These are phyloP conservation scores for Mycoemilia scoparia DNA, from an alignment of 192 early-diverging fungal genomes.

Conservation along the genomic window DNA sequence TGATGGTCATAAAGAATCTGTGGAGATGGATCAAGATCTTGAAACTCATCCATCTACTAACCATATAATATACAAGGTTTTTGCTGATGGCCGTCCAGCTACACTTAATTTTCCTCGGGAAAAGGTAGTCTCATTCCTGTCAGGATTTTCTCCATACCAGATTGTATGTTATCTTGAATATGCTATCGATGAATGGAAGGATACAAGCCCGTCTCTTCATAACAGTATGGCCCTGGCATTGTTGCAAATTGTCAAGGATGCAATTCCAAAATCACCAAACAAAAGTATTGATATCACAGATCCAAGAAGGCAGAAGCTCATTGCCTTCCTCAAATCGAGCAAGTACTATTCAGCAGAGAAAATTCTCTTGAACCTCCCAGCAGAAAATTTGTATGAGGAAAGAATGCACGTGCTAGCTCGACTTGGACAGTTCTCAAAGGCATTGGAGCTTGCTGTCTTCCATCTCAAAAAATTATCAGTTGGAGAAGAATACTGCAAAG, in stretches of 20 bases:
- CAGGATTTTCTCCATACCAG: constrained; percentile 39
- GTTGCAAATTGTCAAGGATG: constrained; percentile 38
- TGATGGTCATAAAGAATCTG: constrained; percentile 17
- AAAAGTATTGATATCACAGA: neutral
- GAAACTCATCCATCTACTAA: constrained; percentile 3
- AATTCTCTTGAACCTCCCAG: constrained; percentile 53
- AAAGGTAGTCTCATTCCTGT: constrained; percentile 46
- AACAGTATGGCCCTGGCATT: constrained; percentile 68
- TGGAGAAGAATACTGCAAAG: constrained; percentile 42
- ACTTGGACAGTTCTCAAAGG: constrained; percentile 73
- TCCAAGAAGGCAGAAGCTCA: constrained; percentile 20
- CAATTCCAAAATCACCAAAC: neutral
- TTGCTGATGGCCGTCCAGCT: constrained; percentile 28
- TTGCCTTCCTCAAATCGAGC: constrained; percentile 52
- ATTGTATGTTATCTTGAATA: constrained; percentile 64
- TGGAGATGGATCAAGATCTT: constrained; percentile 14
- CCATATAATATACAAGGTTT: constrained; percentile 26
- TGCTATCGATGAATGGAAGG: constrained; percentile 50
- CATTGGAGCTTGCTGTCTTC: constrained; percentile 64
- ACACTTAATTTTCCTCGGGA: constrained; percentile 42
- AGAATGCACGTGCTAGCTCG: constrained; percentile 59
- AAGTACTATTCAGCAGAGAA: constrained; percentile 53
- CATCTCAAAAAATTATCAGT: constrained; percentile 38
- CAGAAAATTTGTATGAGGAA: constrained; percentile 67
- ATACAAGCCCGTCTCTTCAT: constrained; percentile 51